These are phyloP conservation scores for Candida sp. DNA, from an alignment of 1,139 yeast genomes.

Conservation along the genomic window DNA sequence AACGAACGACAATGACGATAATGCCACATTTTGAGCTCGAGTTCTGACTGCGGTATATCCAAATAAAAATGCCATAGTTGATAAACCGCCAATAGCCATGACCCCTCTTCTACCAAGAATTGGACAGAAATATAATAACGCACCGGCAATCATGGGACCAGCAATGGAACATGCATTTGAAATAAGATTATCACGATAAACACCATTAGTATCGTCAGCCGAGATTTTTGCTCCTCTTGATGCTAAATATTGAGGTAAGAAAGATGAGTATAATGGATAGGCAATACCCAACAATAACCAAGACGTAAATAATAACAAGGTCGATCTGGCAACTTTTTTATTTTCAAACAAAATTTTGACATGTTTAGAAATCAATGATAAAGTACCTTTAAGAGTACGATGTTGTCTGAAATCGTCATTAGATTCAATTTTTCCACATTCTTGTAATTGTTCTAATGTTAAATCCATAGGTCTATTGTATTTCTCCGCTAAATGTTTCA, in stretches of 20 bases:
- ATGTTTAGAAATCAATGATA: constrained; percentile 17
- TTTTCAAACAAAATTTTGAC: constrained; percentile 35
- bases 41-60: constrained; percentile 55
- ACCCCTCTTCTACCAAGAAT: constrained; percentile 53
- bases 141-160: constrained; percentile 57
- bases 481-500: constrained; percentile 23
- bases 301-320: constrained; percentile 36
- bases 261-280: constrained; percentile 49
- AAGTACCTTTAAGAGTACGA: constrained; percentile 13
- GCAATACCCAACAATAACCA: constrained; percentile 53
- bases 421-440: constrained; percentile 21
- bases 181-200: constrained; percentile 51
- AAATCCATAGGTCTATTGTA: constrained; percentile 26
- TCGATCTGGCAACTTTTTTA: constrained; percentile 34
- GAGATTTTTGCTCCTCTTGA: constrained; percentile 43
- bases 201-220: constrained; percentile 26
- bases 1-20: constrained; percentile 48
- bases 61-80: constrained; percentile 52
- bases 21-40: constrained; percentile 47
- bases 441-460: constrained; percentile 23
- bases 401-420: constrained; percentile 16
- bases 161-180: constrained; percentile 48
- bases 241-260: constrained; percentile 45
- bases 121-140: constrained; percentile 36
- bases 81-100: constrained; percentile 50